Percentiles rank a stretch among this genome's conserved stretches.
These are phyloP conservation scores for Pseudisothecium myosuroides DNA, from an alignment of 225 moss, liverwort and hornwort species.

Conservation along the genomic window DNA sequence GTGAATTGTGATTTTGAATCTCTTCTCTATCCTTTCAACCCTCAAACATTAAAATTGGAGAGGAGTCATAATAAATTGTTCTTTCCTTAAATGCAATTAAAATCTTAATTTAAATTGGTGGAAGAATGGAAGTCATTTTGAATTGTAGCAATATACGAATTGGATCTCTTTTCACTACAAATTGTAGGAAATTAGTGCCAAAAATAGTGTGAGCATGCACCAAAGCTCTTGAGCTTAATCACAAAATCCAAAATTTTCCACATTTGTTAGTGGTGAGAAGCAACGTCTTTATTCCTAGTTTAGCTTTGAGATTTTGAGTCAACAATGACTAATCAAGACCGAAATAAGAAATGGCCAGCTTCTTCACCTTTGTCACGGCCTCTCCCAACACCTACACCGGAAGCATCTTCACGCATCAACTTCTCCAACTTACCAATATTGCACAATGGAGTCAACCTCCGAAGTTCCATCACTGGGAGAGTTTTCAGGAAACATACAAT, in stretches of 20 bases:
- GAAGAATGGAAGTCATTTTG: neutral
- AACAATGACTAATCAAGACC: neutral
- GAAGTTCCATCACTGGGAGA: neutral
- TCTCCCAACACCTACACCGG: neutral
- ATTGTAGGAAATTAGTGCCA: no score
- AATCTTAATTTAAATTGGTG: neutral
- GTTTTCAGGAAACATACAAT: neutral
- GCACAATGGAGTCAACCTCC: neutral
- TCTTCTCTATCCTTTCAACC: no score
- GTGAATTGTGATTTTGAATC: neutral
- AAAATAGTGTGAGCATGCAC: neutral
- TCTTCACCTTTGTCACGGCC: slow-evolving; percentile 1
- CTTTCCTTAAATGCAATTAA: neutral
- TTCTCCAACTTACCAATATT: neutral
- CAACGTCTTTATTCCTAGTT: rapidly evolving
- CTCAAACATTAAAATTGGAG: neutral
- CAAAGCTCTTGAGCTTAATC: rapidly evolving
- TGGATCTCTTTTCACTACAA: no score
- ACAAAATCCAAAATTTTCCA: neutral
- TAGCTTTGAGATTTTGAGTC: neutral
- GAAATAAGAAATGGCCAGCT: neutral
- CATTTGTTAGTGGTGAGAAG: neutral
- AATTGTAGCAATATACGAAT: neutral
- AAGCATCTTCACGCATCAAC: neutral
- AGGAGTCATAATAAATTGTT: neutral